phyloP scores from a whole-genome alignment of 805 yeast genomes.

The Scheffersomyces amazonensis region DNA sequence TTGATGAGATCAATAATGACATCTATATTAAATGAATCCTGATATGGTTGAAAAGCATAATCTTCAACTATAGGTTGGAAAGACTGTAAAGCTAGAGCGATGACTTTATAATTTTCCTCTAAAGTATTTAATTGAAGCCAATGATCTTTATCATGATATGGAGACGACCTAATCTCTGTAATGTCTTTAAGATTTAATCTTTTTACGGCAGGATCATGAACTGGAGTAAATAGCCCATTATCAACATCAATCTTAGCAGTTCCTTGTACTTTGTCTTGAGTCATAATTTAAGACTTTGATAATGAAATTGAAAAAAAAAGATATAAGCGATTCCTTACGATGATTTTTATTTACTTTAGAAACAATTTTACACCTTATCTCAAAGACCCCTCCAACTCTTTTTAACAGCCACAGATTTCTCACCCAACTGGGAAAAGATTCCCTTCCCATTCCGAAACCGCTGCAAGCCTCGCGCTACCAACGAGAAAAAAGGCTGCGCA shows the following conservation, averaged over 20 bases:
- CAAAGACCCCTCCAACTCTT: too few relatives aligned
- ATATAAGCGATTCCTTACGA: too few relatives aligned
- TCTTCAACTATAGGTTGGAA: slow-evolving; percentile 13
- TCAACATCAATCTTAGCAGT: slow-evolving; percentile 12
- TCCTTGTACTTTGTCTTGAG: neutral
- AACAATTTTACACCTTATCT: too few relatives aligned
- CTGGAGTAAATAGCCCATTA: slow-evolving; percentile 11
- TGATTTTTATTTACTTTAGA: too few relatives aligned
- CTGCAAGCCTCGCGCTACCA: too few relatives aligned
- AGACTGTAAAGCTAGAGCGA: slow-evolving; percentile 28
- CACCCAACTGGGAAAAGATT: too few relatives aligned
- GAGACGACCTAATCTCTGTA: slow-evolving; percentile 22
- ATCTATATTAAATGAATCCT: slow-evolving; percentile 24
- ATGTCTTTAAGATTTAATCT: slow-evolving; percentile 4
- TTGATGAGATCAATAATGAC: slow-evolving; percentile 14
- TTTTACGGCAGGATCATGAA: slow-evolving; percentile 5
- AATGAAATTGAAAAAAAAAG: too few relatives aligned
- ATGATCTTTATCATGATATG: slow-evolving; percentile 25
- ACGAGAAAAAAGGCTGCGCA: too few relatives aligned
- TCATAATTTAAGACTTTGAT: neutral
- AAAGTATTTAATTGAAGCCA: slow-evolving; percentile 20
- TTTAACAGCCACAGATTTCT: too few relatives aligned
- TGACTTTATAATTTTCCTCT: slow-evolving; percentile 14
- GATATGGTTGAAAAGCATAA: slow-evolving; percentile 24
- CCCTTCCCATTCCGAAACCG: too few relatives aligned